These are phyloP conservation scores for Candida hungchunana DNA, from an alignment of 805 yeast genomes.

Conservation along the genomic window DNA sequence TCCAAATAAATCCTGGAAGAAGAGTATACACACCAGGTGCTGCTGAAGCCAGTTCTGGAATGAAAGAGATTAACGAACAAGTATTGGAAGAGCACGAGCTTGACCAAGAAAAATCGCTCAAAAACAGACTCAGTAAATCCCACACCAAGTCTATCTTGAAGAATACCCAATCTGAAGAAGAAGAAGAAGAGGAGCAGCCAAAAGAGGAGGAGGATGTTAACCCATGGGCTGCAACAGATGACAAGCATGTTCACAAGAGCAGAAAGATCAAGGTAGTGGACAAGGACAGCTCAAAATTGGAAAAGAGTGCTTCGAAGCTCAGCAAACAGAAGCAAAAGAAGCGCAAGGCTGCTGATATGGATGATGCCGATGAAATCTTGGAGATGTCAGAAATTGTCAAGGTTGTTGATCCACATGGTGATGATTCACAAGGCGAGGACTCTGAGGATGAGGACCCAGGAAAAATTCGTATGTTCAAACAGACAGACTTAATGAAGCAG, in stretches of 20 bases:
- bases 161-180: slow-evolving; percentile 1
- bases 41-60: slow-evolving; percentile 25
- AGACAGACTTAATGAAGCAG: slow-evolving; percentile 75
- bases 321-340: slow-evolving; percentile 26
- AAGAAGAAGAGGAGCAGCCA: slow-evolving; percentile 4
- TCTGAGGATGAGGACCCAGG: slow-evolving; percentile 40
- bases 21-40: slow-evolving; percentile 67
- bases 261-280: slow-evolving; percentile 45
- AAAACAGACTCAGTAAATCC: slow-evolving; percentile 33
- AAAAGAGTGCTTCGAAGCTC: slow-evolving; percentile 37
- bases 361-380: slow-evolving; percentile 35
- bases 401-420: slow-evolving; percentile 44
- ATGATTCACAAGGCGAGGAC: slow-evolving; percentile 28
- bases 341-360: slow-evolving; percentile 33
- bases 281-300: slow-evolving; percentile 44
- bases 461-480: slow-evolving; percentile 58
- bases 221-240: slow-evolving; percentile 45
- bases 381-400: slow-evolving; percentile 53
- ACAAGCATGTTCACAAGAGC: slow-evolving; percentile 33
- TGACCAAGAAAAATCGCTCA: slow-evolving; percentile 47
- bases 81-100: slow-evolving; percentile 42
- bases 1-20: slow-evolving; percentile 67
- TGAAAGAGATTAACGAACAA: slow-evolving; percentile 33
- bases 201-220: slow-evolving; percentile 31
- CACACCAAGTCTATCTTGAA: slow-evolving; percentile 12